Evolutionary conservation across 352 stramenopile genomes (phyloP).

Genomic region (Phytophthora sojae): DNA sequence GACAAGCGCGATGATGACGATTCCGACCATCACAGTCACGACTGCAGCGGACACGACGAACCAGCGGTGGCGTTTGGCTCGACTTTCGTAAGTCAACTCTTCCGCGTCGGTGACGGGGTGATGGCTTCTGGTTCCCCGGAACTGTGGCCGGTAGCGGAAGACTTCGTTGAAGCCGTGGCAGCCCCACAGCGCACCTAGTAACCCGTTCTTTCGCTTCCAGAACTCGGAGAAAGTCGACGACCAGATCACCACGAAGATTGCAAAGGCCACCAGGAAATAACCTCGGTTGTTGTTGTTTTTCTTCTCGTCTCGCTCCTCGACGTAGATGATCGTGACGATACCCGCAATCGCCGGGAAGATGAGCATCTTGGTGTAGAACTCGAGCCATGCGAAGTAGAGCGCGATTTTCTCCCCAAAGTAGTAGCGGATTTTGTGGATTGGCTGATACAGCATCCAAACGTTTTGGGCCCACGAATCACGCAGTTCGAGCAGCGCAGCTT

Average conservation of each 20-base stretch:
- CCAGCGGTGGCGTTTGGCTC: constrained; percentile 52
- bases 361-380: constrained; percentile 93
- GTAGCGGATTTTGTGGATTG: constrained; percentile 81
- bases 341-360: constrained; percentile 78
- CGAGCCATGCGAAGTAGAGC: constrained; percentile 93
- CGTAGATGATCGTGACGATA: constrained; percentile 72
- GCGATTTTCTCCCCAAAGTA: constrained; percentile 92
- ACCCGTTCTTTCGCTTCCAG: constrained; percentile 87
- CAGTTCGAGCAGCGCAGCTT: constrained; percentile 64
- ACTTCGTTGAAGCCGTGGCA: constrained; percentile 76
- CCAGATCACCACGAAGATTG: constrained; percentile 88
- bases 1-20: constrained; percentile 66
- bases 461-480: constrained; percentile 69
- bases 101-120: constrained; percentile 65
- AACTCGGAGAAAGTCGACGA: constrained; percentile 82
- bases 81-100: constrained; percentile 72
- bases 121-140: constrained; percentile 73
- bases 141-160: constrained; percentile 82
- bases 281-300: constrained; percentile 49
- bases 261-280: constrained; percentile 74
- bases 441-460: constrained; percentile 74
- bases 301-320: constrained; percentile 40
- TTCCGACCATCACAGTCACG: constrained; percentile 73
- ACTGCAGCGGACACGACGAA: constrained; percentile 64
- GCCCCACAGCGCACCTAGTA: constrained; percentile 85